phyloP scores from a whole-genome alignment of 257 asterid species.

The Gentiana macrophylla region DNA sequence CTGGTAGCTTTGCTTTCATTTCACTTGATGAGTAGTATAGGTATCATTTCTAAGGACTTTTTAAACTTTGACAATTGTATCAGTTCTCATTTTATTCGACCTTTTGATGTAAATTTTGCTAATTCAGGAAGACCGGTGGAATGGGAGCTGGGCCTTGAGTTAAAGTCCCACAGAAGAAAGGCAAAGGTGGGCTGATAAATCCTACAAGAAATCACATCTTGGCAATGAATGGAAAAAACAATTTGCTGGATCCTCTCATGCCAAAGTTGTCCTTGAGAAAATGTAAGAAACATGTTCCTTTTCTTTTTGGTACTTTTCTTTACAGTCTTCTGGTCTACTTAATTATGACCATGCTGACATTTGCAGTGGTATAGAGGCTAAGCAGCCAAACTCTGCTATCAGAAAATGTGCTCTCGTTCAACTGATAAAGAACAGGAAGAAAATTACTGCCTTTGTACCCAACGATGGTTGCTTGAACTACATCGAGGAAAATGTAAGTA shows the following conservation, averaged over 20 bases:
- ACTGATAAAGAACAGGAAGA: constrained; percentile 59
- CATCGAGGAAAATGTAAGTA: constrained; percentile 55
- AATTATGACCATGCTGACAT: not conserved
- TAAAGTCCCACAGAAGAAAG: constrained; percentile 49
- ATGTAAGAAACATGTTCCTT: constrained; percentile 18
- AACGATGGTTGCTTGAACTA: constrained; percentile 68
- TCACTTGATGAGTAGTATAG: not conserved
- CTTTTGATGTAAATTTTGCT: not conserved
- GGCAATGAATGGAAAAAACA: constrained; percentile 73
- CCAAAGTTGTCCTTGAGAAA: constrained; percentile 68
- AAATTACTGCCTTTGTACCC: constrained; percentile 68
- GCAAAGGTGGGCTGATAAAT: constrained; percentile 61
- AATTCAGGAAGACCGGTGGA: constrained; percentile 49
- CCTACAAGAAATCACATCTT: constrained; percentile 36
- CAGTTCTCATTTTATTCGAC: not conserved
- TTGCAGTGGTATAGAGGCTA: constrained; percentile 63
- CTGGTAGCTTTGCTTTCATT: too few relatives aligned
- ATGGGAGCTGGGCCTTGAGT: constrained; percentile 80
- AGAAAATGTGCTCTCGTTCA: constrained; percentile 74
- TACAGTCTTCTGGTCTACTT: not conserved
- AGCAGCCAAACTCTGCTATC: constrained; percentile 73
- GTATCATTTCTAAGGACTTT: not conserved
- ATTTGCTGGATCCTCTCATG: constrained; percentile 66
- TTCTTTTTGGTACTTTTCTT: not conserved
- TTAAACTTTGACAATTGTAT: not conserved